Evolutionary conservation across 78 protist genomes (phyloP).

Genomic region (Dictyostelium brefeldianum): DNA sequence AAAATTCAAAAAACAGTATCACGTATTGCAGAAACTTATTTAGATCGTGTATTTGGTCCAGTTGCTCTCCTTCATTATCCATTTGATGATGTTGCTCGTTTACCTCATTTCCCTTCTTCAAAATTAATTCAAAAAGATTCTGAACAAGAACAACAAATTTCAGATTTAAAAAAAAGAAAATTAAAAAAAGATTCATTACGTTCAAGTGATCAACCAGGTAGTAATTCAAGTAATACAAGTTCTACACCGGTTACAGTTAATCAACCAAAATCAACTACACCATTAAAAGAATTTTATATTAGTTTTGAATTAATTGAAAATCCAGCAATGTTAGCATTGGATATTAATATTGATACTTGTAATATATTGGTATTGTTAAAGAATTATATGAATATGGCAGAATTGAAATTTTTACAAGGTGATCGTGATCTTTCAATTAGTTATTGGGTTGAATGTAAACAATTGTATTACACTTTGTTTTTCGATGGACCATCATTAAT

Average conservation of each 20-base stretch:
- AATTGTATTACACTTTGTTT: conserved; percentile 66
- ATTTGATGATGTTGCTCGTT: conserved; percentile 79
- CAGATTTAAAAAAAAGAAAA: conserved; percentile 45
- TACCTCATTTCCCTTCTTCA: conserved; percentile 43
- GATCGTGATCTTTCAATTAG: conserved; percentile 76
- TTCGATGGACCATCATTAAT: conserved; percentile 71
- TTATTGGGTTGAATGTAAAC: conserved; percentile 66
- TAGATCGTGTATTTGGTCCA: conserved; percentile 85
- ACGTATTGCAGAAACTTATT: conserved; percentile 70
- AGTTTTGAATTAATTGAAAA: conserved; percentile 76
- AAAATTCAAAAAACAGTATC: conserved; percentile 75
- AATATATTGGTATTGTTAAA: conserved; percentile 39
- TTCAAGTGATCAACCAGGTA: not conserved
- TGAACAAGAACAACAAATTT: conserved; percentile 42
- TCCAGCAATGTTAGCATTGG: conserved; percentile 75
- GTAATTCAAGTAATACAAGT: not conserved
- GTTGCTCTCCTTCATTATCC: conserved; percentile 73
- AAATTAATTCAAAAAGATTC: conserved; percentile 40
- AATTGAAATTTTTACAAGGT: conserved; percentile 70
- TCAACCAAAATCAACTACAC: not conserved
- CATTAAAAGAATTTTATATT: conserved; percentile 72
- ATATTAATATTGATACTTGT: conserved; percentile 75
- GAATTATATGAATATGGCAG: conserved; percentile 82
- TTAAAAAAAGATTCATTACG: conserved; percentile 19
- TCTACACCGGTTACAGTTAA: not conserved